phyloP scores from a whole-genome alignment of 192 early-diverging fungal genomes.

The Coemansia sp. region DNA sequence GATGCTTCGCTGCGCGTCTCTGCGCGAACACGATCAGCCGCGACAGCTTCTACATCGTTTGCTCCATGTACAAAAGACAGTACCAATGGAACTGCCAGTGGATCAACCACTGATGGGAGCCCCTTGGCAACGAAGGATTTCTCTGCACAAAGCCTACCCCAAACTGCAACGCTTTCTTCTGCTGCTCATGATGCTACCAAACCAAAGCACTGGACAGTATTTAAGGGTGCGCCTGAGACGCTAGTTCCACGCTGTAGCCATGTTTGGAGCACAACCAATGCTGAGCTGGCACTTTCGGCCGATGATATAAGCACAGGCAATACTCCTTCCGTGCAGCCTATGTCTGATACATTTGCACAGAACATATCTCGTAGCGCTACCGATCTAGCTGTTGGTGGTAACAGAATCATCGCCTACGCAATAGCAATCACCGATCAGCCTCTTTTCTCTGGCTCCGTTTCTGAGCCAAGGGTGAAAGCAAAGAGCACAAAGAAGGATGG shows the following conservation, averaged over 20 bases:
- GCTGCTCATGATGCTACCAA: background rate
- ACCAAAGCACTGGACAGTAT: slow-evolving; percentile 34
- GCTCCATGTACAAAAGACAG: background rate
- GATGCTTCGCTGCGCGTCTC: slow-evolving; percentile 36
- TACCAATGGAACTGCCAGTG: background rate
- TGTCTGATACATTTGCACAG: slow-evolving; percentile 20
- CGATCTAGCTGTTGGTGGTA: slow-evolving; percentile 39
- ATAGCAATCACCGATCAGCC: slow-evolving; percentile 41
- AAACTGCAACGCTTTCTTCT: background rate
- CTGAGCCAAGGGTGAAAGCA: background rate
- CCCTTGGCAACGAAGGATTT: background rate
- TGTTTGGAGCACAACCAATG: slow-evolving; percentile 18
- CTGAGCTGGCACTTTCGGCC: background rate
- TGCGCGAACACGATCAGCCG: slow-evolving; percentile 26
- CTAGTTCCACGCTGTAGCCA: slow-evolving; percentile 32
- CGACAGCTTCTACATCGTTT: slow-evolving; percentile 8
- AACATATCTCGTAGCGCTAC: slow-evolving; percentile 32
- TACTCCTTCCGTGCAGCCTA: slow-evolving; percentile 14
- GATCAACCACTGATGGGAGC: background rate
- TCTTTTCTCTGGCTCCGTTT: slow-evolving; percentile 11
- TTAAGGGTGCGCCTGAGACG: slow-evolving; percentile 38
- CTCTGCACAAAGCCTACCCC: background rate
- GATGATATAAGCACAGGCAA: slow-evolving; percentile 15
- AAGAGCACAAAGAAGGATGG: background rate
- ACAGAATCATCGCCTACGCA: slow-evolving; percentile 42